Conservation (phyloP, 202 grass and related monocot species). For the Musa balbisiana region DNA sequence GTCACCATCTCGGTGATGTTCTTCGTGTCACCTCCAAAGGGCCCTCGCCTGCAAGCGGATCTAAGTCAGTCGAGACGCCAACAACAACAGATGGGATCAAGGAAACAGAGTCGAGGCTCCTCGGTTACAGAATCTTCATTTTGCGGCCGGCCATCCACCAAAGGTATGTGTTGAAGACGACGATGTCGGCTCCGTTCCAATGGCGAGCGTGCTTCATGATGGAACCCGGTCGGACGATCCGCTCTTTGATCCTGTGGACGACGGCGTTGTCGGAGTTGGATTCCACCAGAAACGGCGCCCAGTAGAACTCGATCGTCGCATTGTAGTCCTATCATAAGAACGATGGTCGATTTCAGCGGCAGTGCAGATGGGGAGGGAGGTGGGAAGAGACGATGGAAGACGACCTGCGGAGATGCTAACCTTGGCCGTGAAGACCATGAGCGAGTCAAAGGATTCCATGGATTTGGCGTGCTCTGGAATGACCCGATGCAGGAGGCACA, state of each 20-base stretch:
- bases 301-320: conserved; percentile 95
- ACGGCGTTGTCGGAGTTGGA: conserved; percentile 81
- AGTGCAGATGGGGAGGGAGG: neutral
- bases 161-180: conserved; percentile 98
- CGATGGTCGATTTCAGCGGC: neutral
- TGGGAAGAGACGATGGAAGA: neutral
- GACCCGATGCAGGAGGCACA: conserved; percentile 76
- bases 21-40: conserved; percentile 52
- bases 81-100: neutral
- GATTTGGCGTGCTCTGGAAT: conserved; percentile 54
- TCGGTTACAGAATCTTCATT: conserved; percentile 64
- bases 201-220: conserved; percentile 68
- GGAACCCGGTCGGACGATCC: conserved; percentile 58
- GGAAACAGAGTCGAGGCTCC: neutral
- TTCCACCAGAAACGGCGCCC: conserved; percentile 88
- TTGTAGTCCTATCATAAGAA: conserved; percentile 57
- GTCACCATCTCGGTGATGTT: conserved; percentile 71
- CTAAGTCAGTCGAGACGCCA: no score
- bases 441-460: conserved; percentile 60
- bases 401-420: conserved; percentile 17
- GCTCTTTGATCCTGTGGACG: conserved; percentile 43
- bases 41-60: conserved; percentile 44
- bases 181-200: conserved; percentile 78
- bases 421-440: conserved; percentile 82
- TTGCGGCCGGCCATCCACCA: conserved; percentile 64